A percentile compares a stretch with the other conserved stretches of the same genome.
phyloP scores from a whole-genome alignment of 768 basidiomycete species.

The Harrya chromipes region DNA sequence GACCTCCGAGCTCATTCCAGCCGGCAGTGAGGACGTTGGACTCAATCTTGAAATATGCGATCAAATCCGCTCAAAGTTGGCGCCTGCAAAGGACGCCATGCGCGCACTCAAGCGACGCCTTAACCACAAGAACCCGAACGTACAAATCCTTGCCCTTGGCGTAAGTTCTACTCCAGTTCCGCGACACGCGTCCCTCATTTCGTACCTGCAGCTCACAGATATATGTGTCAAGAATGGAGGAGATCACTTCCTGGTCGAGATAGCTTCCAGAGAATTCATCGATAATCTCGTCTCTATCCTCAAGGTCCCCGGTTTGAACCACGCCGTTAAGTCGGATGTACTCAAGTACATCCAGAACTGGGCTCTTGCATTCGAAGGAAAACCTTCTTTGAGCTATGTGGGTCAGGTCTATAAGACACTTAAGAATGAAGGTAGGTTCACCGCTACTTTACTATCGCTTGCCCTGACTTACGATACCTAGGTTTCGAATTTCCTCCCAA shows the following conservation, averaged over 20 bases:
- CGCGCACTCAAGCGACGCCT: slow-evolving; percentile 83
- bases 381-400: slow-evolving; percentile 67
- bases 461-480: slow-evolving; percentile 26
- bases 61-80: slow-evolving; percentile 90
- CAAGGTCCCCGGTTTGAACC: slow-evolving; percentile 70
- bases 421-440: slow-evolving; percentile 61
- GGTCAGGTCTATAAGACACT: slow-evolving; percentile 78
- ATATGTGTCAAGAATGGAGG: slow-evolving; percentile 97
- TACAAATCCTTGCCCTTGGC: slow-evolving; percentile 80
- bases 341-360: slow-evolving; percentile 87
- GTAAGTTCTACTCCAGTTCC: slow-evolving; percentile 47
- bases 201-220: slow-evolving; percentile 68
- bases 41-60: slow-evolving; percentile 95
- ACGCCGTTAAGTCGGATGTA: slow-evolving; percentile 79
- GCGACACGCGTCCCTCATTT: slow-evolving; percentile 2
- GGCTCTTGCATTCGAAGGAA: slow-evolving; percentile 87
- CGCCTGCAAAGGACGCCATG: slow-evolving; percentile 83
- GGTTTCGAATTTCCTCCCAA: slow-evolving; percentile 86
- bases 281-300: slow-evolving; percentile 90
- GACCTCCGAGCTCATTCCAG: slow-evolving; percentile 86
- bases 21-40: slow-evolving; percentile 86
- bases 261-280: slow-evolving; percentile 88
- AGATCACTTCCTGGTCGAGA: slow-evolving; percentile 80
- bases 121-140: slow-evolving; percentile 94
- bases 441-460: not conserved